Evolutionary conservation across 2,329 filamentous ascomycete genomes (phyloP).

Genomic region (Aspergillus udagawae): DNA sequence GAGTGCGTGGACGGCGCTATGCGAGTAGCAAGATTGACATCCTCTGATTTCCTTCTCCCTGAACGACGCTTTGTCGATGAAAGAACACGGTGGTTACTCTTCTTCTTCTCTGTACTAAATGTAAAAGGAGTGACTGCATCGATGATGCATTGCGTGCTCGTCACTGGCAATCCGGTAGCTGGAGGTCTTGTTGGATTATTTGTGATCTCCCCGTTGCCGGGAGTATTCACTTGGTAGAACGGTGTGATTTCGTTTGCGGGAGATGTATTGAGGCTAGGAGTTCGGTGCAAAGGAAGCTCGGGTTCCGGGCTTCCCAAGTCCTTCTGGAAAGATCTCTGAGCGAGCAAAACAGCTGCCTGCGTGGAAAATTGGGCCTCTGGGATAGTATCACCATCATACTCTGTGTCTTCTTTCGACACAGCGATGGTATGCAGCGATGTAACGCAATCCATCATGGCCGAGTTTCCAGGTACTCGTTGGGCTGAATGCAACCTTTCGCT

Average conservation of each 20-base stretch:
- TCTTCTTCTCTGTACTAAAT: constrained; percentile 34
- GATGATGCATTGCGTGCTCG: constrained; percentile 41
- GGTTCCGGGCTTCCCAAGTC: constrained; percentile 30
- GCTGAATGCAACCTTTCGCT: constrained; percentile 35
- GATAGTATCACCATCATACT: constrained; percentile 17
- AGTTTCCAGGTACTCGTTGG: constrained; percentile 29
- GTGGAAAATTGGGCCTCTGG: constrained; percentile 36
- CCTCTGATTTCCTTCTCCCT: constrained; percentile 18
- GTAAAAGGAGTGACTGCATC: constrained; percentile 39
- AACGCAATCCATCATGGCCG: constrained; percentile 26
- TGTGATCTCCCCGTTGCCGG: constrained; percentile 1
- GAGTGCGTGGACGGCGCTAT: background rate
- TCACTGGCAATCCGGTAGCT: constrained; percentile 19
- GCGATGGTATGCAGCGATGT: constrained; percentile 39
- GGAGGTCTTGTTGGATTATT: constrained; percentile 4
- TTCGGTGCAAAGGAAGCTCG: constrained; percentile 11
- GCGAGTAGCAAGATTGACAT: constrained; percentile 11
- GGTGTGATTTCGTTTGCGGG: constrained; percentile 26
- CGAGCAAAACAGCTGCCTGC: constrained; percentile 36
- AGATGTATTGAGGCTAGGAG: constrained; percentile 9
- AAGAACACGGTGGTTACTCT: constrained; percentile 8
- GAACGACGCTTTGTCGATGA: constrained; percentile 4
- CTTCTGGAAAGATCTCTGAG: constrained; percentile 38
- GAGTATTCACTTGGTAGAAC: constrained; percentile 22
- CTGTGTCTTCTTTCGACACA: constrained; percentile 22